Conservation (phyloP, 106 monocot species). For the Agapanthus africanus region DNA sequence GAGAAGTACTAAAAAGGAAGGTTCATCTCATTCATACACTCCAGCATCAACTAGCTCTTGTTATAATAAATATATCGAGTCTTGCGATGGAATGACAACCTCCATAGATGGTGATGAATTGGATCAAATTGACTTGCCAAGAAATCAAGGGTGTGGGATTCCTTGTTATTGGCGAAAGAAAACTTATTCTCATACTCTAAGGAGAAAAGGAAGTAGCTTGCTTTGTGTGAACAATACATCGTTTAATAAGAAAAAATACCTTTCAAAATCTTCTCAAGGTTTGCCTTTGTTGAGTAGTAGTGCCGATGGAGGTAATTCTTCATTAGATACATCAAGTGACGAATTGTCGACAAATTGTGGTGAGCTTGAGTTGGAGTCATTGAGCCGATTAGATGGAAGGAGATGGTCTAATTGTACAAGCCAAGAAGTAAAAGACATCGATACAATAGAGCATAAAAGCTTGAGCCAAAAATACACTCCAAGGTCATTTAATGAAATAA, state of each 20-base stretch:
- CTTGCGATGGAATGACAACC: slow-evolving; percentile 47
- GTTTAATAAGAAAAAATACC: slow-evolving; percentile 27
- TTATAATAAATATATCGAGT: slow-evolving; percentile 50
- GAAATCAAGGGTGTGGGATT: slow-evolving; percentile 56
- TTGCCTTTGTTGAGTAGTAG: slow-evolving; percentile 52
- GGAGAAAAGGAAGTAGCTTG: slow-evolving; percentile 58
- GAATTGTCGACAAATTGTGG: slow-evolving; percentile 65
- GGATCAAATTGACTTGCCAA: slow-evolving; percentile 38
- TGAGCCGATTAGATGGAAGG: slow-evolving; percentile 74
- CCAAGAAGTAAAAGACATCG: slow-evolving; percentile 39
- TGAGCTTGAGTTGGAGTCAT: slow-evolving; percentile 82
- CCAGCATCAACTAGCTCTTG: slow-evolving; percentile 74
- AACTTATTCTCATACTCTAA: slow-evolving; percentile 55
- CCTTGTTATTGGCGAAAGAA: slow-evolving; percentile 68
- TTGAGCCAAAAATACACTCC: slow-evolving; percentile 50
- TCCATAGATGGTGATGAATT: slow-evolving; percentile 69
- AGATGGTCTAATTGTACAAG: slow-evolving; percentile 91
- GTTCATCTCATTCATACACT: slow-evolving; percentile 64
- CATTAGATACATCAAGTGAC: slow-evolving; percentile 55
- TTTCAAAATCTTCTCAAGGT: slow-evolving; percentile 37
- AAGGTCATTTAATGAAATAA: slow-evolving; percentile 47
- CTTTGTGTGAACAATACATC: slow-evolving; percentile 51
- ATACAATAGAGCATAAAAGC: slow-evolving; percentile 30
- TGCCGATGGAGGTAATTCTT: slow-evolving; percentile 44
- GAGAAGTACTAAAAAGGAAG: slow-evolving; percentile 46